Conservation (phyloP, 2,329 filamentous ascomycete genomes). For the Verticillium nonalfalfae region DNA sequence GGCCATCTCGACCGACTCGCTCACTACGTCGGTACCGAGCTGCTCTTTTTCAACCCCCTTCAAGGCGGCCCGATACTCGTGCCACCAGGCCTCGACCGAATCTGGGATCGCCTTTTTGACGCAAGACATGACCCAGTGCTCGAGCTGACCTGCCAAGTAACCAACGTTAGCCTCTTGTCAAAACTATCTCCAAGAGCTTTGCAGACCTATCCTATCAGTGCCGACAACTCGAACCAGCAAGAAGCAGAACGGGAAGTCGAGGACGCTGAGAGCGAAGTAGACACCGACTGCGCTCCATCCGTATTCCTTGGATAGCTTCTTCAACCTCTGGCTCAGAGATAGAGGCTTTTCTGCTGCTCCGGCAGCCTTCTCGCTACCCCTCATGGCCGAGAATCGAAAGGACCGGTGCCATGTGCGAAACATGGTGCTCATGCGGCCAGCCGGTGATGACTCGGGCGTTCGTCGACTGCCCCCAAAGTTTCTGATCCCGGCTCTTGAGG, state of each 20-base stretch:
- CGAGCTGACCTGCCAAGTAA: conserved; percentile 44
- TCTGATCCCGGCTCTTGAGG: neutral
- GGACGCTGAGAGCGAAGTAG: conserved; percentile 72
- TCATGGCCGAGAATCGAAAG: conserved; percentile 10
- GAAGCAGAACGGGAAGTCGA: conserved; percentile 96
- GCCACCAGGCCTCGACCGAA: conserved; percentile 46
- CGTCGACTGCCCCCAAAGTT: neutral
- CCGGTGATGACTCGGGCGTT: neutral
- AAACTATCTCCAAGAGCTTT: neutral
- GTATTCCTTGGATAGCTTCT: conserved; percentile 84
- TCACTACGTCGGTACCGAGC: conserved; percentile 34
- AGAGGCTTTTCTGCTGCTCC: conserved; percentile 20
- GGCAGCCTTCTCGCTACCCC: conserved; percentile 2
- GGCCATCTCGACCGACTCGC: conserved; percentile 42
- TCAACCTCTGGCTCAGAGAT: conserved; percentile 65
- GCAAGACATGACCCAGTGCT: conserved; percentile 60
- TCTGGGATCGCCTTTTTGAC: conserved; percentile 55
- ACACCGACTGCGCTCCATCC: conserved; percentile 92
- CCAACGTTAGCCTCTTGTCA: neutral
- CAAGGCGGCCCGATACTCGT: conserved; percentile 39
- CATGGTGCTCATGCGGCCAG: conserved; percentile 4
- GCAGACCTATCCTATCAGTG: conserved; percentile 73
- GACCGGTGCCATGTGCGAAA: conserved; percentile 4
- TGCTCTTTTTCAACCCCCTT: conserved; percentile 37
- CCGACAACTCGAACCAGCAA: conserved; percentile 76